Evolutionary conservation across 2,329 filamentous ascomycete genomes (phyloP).

Genomic region (Ophiostoma himal-ulmi): DNA sequence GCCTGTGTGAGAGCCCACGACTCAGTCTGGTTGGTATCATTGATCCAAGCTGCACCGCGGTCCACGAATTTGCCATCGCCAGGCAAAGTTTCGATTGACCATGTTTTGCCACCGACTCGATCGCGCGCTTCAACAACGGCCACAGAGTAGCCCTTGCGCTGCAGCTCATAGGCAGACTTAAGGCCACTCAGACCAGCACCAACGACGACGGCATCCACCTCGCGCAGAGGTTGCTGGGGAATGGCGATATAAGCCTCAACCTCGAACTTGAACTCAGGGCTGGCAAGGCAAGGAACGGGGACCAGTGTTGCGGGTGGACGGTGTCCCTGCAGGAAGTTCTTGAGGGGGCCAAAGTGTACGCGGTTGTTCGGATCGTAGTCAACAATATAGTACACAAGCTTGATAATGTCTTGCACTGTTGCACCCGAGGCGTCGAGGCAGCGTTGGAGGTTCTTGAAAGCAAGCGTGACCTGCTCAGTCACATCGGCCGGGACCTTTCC

Average conservation of each 20-base stretch:
- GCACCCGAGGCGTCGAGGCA: slow-evolving; percentile 19
- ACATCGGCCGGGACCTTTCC: background rate
- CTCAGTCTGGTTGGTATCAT: slow-evolving; percentile 23
- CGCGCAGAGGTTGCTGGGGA: slow-evolving; percentile 13
- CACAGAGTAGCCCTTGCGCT: slow-evolving; percentile 28
- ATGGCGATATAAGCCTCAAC: slow-evolving; percentile 21
- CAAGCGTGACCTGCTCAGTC: slow-evolving; percentile 15
- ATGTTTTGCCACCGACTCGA: slow-evolving; percentile 49
- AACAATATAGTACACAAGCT: slow-evolving; percentile 25
- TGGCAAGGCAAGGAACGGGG: slow-evolving; percentile 19
- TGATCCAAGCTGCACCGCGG: slow-evolving; percentile 24
- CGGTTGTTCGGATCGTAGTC: slow-evolving; percentile 22
- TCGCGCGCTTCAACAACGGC: slow-evolving; percentile 46
- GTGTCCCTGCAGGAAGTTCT: slow-evolving; percentile 19
- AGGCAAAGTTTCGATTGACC: slow-evolving; percentile 24
- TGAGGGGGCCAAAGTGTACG: slow-evolving; percentile 18
- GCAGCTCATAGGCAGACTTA: slow-evolving; percentile 19
- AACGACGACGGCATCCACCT: slow-evolving; percentile 23
- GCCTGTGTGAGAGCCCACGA: slow-evolving; percentile 14
- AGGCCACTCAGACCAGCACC: slow-evolving; percentile 23
- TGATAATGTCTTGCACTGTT: slow-evolving; percentile 19
- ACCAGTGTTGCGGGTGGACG: slow-evolving; percentile 22
- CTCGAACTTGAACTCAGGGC: slow-evolving; percentile 22
- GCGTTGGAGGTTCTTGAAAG: slow-evolving; percentile 13
- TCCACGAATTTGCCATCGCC: slow-evolving; percentile 20